Percentiles rank a stretch among this genome's conserved stretches.
These are phyloP conservation scores for Metschnikowia kunwiensis DNA, from an alignment of 805 yeast species.

Conservation along the genomic window DNA sequence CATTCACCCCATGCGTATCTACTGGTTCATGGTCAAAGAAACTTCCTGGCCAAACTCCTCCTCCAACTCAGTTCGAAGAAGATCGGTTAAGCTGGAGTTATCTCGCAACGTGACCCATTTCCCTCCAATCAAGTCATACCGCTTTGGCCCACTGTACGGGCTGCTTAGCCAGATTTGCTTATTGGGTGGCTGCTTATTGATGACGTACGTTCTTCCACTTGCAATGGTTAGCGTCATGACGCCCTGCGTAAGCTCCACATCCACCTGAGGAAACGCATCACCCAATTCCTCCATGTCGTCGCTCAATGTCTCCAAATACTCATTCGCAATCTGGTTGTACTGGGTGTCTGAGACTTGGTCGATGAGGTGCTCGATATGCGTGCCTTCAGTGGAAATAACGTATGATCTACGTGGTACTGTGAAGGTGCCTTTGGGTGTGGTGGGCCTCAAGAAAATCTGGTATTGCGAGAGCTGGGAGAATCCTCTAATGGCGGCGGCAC, in stretches of 20 bases:
- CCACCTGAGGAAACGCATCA: constrained; percentile 62
- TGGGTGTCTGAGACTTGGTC: constrained; percentile 45
- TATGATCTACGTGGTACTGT: constrained; percentile 7
- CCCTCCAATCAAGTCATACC: constrained; percentile 62
- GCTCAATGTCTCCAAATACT: constrained; percentile 63
- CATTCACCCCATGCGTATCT: neutral
- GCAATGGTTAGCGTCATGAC: constrained; percentile 75
- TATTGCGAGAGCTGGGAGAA: neutral
- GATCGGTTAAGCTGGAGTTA: constrained; percentile 31
- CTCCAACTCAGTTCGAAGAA: constrained; percentile 33
- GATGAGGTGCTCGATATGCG: constrained; percentile 50
- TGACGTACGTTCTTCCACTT: constrained; percentile 78
- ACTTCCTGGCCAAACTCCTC: constrained; percentile 25
- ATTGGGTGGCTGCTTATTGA: constrained; percentile 97
- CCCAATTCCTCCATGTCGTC: constrained; percentile 66
- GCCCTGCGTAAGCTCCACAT: constrained; percentile 80
- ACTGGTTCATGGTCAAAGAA: constrained; percentile 14
- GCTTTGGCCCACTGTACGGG: constrained; percentile 90
- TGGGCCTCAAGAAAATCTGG: neutral
- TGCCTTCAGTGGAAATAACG: constrained; percentile 49
- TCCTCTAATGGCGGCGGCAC: neutral
- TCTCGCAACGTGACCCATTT: constrained; percentile 83
- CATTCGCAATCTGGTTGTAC: constrained; percentile 65
- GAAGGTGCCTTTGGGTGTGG: neutral
- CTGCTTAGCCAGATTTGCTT: constrained; percentile 95